phyloP scores from a whole-genome alignment of 2,329 filamentous ascomycete species.

The Graphilbum fragrans region DNA sequence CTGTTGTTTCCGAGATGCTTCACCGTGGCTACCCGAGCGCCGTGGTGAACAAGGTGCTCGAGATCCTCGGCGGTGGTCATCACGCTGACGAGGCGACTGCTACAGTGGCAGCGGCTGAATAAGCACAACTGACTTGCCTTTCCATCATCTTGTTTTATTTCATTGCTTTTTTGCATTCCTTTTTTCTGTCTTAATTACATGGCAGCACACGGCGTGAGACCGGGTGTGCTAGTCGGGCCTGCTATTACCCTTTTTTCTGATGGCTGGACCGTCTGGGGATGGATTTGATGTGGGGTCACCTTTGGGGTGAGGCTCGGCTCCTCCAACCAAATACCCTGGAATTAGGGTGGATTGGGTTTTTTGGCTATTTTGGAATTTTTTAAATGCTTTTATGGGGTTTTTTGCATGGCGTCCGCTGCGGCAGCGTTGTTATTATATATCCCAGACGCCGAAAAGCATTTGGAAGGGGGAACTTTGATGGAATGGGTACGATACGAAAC shows the following conservation, averaged over 20 bases:
- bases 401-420: too few relatives aligned
- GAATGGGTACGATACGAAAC: too few relatives aligned
- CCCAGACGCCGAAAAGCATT: too few relatives aligned
- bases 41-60: conserved; percentile 86
- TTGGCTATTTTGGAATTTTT: too few relatives aligned
- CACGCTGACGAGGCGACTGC: conserved; percentile 24
- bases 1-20: conserved; percentile 80
- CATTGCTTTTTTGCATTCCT: background rate
- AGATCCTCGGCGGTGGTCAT: conserved; percentile 57
- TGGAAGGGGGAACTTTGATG: too few relatives aligned
- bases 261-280: background rate
- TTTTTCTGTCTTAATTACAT: background rate
- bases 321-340: too few relatives aligned
- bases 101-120: conserved; percentile 2
- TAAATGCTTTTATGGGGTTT: too few relatives aligned
- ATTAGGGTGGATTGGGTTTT: too few relatives aligned
- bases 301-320: too few relatives aligned
- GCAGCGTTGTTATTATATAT: too few relatives aligned
- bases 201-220: background rate
- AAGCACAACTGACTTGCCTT: background rate
- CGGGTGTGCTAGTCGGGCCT: background rate
- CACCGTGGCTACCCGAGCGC: conserved; percentile 81
- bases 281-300: too few relatives aligned
- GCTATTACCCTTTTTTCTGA: background rate
- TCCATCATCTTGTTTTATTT: background rate